These are phyloP conservation scores for Wickerhamiella sergipiensis DNA, from an alignment of 805 yeast genomes.

Conservation along the genomic window DNA sequence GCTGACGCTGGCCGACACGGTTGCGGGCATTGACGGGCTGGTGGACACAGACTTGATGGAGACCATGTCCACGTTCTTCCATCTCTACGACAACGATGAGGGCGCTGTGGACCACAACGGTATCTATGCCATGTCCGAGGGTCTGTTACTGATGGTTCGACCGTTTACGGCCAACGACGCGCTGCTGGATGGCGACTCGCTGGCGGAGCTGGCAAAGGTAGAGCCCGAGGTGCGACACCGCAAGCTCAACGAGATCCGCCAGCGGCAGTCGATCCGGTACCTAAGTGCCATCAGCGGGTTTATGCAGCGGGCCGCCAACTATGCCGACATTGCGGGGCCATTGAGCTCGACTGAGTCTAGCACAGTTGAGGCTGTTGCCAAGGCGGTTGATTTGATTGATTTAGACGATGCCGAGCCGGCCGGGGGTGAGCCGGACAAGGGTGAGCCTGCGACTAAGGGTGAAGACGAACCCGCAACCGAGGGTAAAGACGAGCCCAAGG, in stretches of 20 bases:
- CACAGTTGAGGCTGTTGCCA: constrained; percentile 28
- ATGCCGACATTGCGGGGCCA: constrained; percentile 6
- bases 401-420: constrained; percentile 19
- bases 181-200: constrained; percentile 50
- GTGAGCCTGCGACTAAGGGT: too few species aligned
- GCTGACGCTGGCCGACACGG: constrained; percentile 55
- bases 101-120: constrained; percentile 65
- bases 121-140: constrained; percentile 77
- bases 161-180: constrained; percentile 67
- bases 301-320: constrained; percentile 48
- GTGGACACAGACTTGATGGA: constrained; percentile 65
- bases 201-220: constrained; percentile 27
- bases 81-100: constrained; percentile 49
- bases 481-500: background rate
- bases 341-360: constrained; percentile 39
- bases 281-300: constrained; percentile 78
- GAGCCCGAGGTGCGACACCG: constrained; percentile 35
- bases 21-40: constrained; percentile 56
- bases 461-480: background rate
- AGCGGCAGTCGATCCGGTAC: constrained; percentile 37
- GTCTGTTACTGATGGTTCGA: constrained; percentile 61
- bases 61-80: constrained; percentile 63
- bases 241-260: constrained; percentile 40
- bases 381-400: constrained; percentile 9
- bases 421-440: background rate